A percentile compares a stretch with the other conserved stretches of the same genome.
Evolutionary conservation across 2,329 filamentous ascomycete species (phyloP).

Genomic region (Periconia sp.): DNA sequence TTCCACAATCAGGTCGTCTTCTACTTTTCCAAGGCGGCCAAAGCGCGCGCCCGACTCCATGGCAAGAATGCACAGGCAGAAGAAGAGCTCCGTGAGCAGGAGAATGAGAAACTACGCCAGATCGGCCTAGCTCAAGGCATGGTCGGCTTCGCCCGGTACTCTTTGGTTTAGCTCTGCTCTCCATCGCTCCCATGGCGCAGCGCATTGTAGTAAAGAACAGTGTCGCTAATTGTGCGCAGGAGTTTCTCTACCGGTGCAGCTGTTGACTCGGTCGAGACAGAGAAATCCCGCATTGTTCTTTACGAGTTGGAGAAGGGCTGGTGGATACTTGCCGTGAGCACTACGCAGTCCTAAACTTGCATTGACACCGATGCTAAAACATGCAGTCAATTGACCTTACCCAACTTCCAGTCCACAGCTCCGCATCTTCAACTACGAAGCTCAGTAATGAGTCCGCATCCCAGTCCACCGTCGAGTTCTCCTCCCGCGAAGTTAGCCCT

Average conservation of each 20-base stretch:
- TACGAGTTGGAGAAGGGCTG: slow-evolving; percentile 87
- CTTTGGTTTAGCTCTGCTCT: slow-evolving; percentile 3
- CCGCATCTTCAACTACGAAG: slow-evolving; percentile 24
- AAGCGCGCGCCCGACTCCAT: slow-evolving; percentile 30
- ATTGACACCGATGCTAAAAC: slow-evolving; percentile 5
- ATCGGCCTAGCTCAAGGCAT: slow-evolving; percentile 96
- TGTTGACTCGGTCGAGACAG: slow-evolving; percentile 86
- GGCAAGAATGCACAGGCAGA: slow-evolving; percentile 40
- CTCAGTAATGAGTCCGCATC: slow-evolving; percentile 16
- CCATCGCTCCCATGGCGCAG: background rate
- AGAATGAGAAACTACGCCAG: slow-evolving; percentile 85
- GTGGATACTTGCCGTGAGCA: slow-evolving; percentile 88
- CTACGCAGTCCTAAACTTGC: background rate
- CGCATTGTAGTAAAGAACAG: background rate
- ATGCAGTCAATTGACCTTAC: slow-evolving; percentile 78
- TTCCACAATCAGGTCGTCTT: slow-evolving; percentile 86
- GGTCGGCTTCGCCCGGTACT: slow-evolving; percentile 79
- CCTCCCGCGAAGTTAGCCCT: slow-evolving; percentile 85
- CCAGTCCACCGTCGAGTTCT: slow-evolving; percentile 69
- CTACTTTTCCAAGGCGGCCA: slow-evolving; percentile 67
- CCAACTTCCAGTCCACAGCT: slow-evolving; percentile 59
- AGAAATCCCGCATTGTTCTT: slow-evolving; percentile 80
- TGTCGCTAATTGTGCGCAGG: slow-evolving; percentile 44
- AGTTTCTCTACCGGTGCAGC: slow-evolving; percentile 78
- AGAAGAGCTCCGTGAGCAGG: slow-evolving; percentile 57